phyloP scores from a whole-genome alignment of 305 asterid species.

The Fraxinus paxiana region DNA sequence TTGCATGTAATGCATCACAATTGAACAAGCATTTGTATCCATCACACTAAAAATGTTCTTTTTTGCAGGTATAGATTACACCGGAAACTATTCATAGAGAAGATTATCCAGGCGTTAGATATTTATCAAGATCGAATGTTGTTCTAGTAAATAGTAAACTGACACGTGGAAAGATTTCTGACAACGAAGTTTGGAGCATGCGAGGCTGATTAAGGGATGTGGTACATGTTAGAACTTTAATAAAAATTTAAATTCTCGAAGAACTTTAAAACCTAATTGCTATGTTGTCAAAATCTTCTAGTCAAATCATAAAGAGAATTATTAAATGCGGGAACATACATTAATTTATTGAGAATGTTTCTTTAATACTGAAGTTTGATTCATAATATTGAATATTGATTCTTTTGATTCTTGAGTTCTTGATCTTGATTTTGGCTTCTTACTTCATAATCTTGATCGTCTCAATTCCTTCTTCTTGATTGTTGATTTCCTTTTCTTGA shows the following conservation, averaged over 20 bases:
- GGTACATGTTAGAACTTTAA: neutral
- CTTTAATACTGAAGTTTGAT: neutral
- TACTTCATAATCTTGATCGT: neutral
- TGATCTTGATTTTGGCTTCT: neutral
- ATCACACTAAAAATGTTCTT: slow-evolving; percentile 5
- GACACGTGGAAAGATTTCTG: slow-evolving; percentile 3
- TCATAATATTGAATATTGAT: neutral
- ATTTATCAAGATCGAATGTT: slow-evolving; percentile 67
- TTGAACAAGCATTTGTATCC: neutral
- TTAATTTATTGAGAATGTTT: neutral
- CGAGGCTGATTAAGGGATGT: neutral
- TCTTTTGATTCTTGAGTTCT: neutral
- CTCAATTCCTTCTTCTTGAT: neutral
- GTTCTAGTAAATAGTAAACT: slow-evolving; percentile 35
- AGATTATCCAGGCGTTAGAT: slow-evolving; percentile 73
- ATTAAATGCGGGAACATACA: neutral
- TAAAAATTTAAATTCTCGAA: neutral
- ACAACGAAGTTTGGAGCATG: neutral
- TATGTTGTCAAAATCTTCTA: neutral
- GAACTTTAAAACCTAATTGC: neutral
- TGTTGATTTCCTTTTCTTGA: neutral
- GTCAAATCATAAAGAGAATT: neutral
- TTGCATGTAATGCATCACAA: neutral
- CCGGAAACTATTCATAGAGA: slow-evolving; percentile 65
- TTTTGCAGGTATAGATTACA: slow-evolving; percentile 79